phyloP scores from a whole-genome alignment of 2,329 filamentous ascomycete species.

The Diaporthe citri region DNA sequence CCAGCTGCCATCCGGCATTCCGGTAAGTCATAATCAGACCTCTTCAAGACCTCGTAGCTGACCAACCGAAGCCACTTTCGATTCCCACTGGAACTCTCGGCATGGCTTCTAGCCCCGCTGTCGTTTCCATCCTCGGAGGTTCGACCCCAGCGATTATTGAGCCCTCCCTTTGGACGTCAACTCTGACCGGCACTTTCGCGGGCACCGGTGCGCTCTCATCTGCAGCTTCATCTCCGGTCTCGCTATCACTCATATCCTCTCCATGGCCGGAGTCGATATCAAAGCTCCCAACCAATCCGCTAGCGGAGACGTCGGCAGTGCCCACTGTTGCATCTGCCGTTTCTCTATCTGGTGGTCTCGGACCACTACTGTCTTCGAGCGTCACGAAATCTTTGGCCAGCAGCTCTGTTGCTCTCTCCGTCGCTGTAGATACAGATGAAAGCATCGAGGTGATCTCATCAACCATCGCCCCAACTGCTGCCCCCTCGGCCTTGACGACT shows the following conservation, averaged over 20 bases:
- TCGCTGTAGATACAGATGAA: not conserved
- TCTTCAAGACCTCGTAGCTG: not conserved
- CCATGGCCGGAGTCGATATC: not conserved
- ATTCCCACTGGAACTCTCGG: not conserved
- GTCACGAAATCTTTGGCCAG: not conserved
- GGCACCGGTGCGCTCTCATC: not conserved
- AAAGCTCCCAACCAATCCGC: not conserved
- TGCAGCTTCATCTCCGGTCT: not conserved
- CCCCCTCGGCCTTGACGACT: slow-evolving; percentile 36
- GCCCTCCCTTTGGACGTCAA: slow-evolving; percentile 24
- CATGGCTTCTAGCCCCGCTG: not conserved
- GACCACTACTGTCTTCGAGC: slow-evolving; percentile 33
- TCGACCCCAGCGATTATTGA: not conserved
- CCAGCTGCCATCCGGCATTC: not conserved
- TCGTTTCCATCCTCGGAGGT: slow-evolving; percentile 26
- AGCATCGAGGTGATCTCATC: slow-evolving; percentile 36
- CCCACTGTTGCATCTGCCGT: slow-evolving; percentile 29
- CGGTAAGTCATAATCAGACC: slow-evolving; percentile 6
- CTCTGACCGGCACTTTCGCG: slow-evolving; percentile 32
- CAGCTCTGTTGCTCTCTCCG: not conserved
- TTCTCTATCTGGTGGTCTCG: slow-evolving; percentile 36
- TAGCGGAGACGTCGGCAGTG: not conserved
- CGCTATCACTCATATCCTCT: not conserved
- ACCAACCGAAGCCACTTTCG: slow-evolving; percentile 10
- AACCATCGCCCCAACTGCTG: slow-evolving; percentile 37